These are phyloP conservation scores for Irpex lacteus DNA, from an alignment of 1,284 basidiomycete genomes.

Conservation along the genomic window DNA sequence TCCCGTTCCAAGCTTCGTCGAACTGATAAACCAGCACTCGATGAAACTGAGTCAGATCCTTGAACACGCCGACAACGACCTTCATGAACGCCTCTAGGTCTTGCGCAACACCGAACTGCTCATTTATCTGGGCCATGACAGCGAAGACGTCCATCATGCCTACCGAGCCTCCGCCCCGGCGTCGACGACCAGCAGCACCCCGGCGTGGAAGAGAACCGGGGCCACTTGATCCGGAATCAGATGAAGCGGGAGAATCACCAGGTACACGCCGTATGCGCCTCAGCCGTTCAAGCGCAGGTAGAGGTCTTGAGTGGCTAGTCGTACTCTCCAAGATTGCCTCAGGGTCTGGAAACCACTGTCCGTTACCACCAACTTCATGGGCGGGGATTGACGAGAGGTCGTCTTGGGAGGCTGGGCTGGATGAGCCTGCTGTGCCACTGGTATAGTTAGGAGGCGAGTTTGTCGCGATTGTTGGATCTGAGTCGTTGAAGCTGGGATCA, in stretches of 20 bases:
- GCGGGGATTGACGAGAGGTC: background rate
- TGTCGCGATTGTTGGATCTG: slow-evolving; percentile 4
- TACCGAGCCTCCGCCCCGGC: slow-evolving; percentile 34
- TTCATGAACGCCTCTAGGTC: slow-evolving; percentile 77
- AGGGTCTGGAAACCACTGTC: slow-evolving; percentile 47
- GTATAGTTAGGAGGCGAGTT: background rate
- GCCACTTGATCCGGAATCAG: slow-evolving; percentile 19
- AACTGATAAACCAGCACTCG: slow-evolving; percentile 90
- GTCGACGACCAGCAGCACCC: slow-evolving; percentile 19
- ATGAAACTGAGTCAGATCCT: slow-evolving; percentile 83
- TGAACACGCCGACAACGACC: slow-evolving; percentile 77
- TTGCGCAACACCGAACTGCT: slow-evolving; percentile 72
- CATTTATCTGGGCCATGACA: slow-evolving; percentile 82
- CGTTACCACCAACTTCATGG: slow-evolving; percentile 34
- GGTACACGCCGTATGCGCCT: slow-evolving; percentile 41
- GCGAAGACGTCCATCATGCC: slow-evolving; percentile 83
- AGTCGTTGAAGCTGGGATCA: slow-evolving; percentile 10
- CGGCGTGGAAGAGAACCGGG: slow-evolving; percentile 15
- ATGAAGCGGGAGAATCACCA: slow-evolving; percentile 12
- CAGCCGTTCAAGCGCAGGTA: slow-evolving; percentile 73
- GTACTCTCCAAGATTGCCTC: slow-evolving; percentile 77
- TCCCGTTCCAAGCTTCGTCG: slow-evolving; percentile 70
- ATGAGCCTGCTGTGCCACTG: slow-evolving; percentile 10
- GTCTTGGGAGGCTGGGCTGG: slow-evolving; percentile 5
- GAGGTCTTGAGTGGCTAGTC: slow-evolving; percentile 68